phyloP scores from a whole-genome alignment of 2,329 filamentous ascomycete genomes.

The Orbilia oligospora region DNA sequence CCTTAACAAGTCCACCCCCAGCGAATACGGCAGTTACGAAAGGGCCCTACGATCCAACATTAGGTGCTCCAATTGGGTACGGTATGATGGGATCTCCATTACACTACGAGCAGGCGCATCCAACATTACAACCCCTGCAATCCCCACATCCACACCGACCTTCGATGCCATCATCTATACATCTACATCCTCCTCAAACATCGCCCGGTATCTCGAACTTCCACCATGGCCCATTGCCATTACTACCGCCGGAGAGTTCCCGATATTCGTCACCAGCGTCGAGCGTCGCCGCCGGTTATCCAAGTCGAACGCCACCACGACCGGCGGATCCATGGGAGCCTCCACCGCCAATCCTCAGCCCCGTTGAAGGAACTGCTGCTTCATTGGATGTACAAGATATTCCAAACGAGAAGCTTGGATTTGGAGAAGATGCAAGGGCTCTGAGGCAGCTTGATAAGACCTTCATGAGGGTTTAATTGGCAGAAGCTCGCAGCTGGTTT shows the following conservation, averaged over 20 bases:
- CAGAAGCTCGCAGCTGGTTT: background rate
- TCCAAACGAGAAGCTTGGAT: constrained; percentile 73
- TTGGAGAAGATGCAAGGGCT: constrained; percentile 76
- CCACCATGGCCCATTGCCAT: constrained; percentile 67
- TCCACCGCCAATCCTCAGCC: constrained; percentile 69
- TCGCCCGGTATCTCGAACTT: constrained; percentile 72
- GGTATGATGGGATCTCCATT: constrained; percentile 56
- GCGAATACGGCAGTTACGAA: constrained; percentile 63
- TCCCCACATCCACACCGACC: constrained; percentile 66
- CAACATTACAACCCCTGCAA: constrained; percentile 64
- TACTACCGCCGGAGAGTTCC: constrained; percentile 66
- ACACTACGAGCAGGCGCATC: constrained; percentile 64
- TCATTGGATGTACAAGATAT: constrained; percentile 70
- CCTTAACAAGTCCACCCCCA: constrained; percentile 62
- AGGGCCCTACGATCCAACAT: constrained; percentile 56
- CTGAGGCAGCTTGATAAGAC: constrained; percentile 76
- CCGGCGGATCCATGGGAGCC: constrained; percentile 68
- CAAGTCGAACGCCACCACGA: constrained; percentile 69
- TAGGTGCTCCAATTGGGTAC: constrained; percentile 64
- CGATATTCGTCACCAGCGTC: constrained; percentile 66
- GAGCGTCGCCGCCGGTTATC: constrained; percentile 69
- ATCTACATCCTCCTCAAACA: constrained; percentile 67
- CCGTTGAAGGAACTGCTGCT: constrained; percentile 66
- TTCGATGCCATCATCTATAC: constrained; percentile 68
- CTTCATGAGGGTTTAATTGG: constrained; percentile 65